Base-by-base conservation (phyloP, 441 rosid genomes). In the Corymbia calophylla region DNA sequence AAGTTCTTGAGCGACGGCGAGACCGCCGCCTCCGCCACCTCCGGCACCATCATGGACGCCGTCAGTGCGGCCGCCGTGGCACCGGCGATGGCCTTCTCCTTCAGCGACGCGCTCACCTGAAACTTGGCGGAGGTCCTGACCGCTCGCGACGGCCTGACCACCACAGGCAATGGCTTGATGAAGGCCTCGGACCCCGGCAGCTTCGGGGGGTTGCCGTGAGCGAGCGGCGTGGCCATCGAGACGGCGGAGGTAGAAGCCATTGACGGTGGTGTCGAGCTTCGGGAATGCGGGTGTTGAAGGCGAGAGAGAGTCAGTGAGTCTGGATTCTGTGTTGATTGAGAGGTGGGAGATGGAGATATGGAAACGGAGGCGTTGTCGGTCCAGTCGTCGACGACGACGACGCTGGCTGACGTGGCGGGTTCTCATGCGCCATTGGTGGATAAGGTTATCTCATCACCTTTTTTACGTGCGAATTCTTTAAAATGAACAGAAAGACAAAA, bases 1-100 rank as follows among this genome's bases (percentile, higher is more conserved):
- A 96, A 96, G 93, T 96, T 97, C 94, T 96, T 94, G 91, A 97
- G 99, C 19, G 99, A 95, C 7, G 98, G 96, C 80, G 97, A 91
- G 84, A 96, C 87, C 8, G 97, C 99, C 16, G 98, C 99, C 90
- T 96, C 95, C 62, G 98, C 98, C 9, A 94, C 94, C 84, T 96
- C 95, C 0, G 97, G 99, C 68, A 96, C 92, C 86, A 96, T 87
- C 97, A 97, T 95, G 4, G 98, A 96, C 86, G 98, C 94, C 11
- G 96, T 92, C 35, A 97, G 92, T 17, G 96, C 97, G 10, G 95
- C 98, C 1, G 97, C 97, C 0, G 99, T 96, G 91, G 96, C 68
- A 5, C 95, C 96, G 10, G 94, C 92, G 12, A 96, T 91, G 1
- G 95, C 96, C 93, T 95, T 96, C 92, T 96, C 96, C 93, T 95